These are phyloP conservation scores for Gonium pectorale DNA, from an alignment of 139 green algal species.

Conservation along the genomic window DNA sequence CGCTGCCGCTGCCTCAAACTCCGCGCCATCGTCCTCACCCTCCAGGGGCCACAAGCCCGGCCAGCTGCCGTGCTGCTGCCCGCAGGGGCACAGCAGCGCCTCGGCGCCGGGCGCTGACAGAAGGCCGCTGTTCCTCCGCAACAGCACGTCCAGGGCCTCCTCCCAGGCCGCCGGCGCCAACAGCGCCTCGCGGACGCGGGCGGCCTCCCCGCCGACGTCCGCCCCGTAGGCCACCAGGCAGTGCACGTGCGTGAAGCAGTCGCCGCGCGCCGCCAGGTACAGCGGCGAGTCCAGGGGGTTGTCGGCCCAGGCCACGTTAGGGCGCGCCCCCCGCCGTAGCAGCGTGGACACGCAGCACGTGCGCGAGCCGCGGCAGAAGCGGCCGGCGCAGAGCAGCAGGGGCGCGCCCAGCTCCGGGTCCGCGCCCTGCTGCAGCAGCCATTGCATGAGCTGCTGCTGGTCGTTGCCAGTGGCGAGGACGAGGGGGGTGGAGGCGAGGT, in stretches of 20 bases:
- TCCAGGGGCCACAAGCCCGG: slow-evolving; percentile 12
- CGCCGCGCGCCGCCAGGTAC: neutral
- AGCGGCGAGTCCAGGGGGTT: neutral
- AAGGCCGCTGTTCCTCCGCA: neutral
- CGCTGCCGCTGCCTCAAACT: neutral
- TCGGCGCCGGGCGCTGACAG: neutral
- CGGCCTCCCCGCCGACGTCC: slow-evolving; percentile 2
- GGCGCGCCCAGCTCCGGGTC: slow-evolving; percentile 38
- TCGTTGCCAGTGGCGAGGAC: slow-evolving; percentile 40
- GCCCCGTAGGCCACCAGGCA: slow-evolving; percentile 22
- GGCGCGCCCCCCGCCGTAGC: slow-evolving; percentile 9
- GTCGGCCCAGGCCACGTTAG: slow-evolving; percentile 35
- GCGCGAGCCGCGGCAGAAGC: slow-evolving; percentile 30
- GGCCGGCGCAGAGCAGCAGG: slow-evolving; percentile 32
- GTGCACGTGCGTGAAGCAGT: slow-evolving; percentile 41
- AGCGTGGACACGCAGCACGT: slow-evolving; percentile 32
- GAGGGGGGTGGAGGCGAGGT: slow-evolving; percentile 41
- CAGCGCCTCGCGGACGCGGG: slow-evolving; percentile 4
- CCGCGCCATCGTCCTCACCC: neutral
- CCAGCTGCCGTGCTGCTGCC: slow-evolving; percentile 8
- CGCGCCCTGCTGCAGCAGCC: slow-evolving; percentile 30
- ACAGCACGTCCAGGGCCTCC: slow-evolving; percentile 7
- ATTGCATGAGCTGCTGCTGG: slow-evolving; percentile 42
- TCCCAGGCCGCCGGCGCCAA: slow-evolving; percentile 15
- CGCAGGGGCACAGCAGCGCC: slow-evolving; percentile 3